A percentile compares a stretch with the other conserved stretches of the same genome.
Evolutionary conservation across 139 green algal species (phyloP).

Genomic region (Chlorella sp.): DNA sequence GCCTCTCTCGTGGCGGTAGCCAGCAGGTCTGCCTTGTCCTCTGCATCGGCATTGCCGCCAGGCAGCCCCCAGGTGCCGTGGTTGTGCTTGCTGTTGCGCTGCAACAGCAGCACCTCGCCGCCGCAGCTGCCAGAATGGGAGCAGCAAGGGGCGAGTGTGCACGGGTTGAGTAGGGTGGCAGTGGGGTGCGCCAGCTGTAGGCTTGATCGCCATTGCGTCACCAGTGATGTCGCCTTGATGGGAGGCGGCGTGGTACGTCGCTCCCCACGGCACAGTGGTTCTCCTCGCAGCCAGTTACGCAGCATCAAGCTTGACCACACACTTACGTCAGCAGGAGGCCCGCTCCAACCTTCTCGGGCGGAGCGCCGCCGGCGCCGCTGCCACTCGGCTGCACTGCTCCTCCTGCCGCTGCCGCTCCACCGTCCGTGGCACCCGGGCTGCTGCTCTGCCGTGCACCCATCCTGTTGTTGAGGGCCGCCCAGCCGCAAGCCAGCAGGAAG

Average conservation of each 20-base stretch:
- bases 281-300: too few relatives aligned
- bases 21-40: slow-evolving; percentile 56
- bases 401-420: background rate
- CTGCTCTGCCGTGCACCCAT: slow-evolving; percentile 12
- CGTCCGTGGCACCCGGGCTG: background rate
- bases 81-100: slow-evolving; percentile 64
- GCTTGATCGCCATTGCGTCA: background rate
- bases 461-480: background rate
- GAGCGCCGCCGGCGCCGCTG: background rate
- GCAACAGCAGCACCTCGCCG: slow-evolving; percentile 61
- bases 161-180: background rate
- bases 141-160: background rate
- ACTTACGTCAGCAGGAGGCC: slow-evolving; percentile 50
- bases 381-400: background rate
- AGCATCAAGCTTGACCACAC: background rate
- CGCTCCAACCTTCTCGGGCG: slow-evolving; percentile 48
- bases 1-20: slow-evolving; percentile 63
- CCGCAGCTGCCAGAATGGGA: slow-evolving; percentile 27
- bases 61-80: slow-evolving; percentile 75
- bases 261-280: too few relatives aligned
- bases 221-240: too few relatives aligned
- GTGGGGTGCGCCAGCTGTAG: background rate
- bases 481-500: background rate
- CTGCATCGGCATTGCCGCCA: slow-evolving; percentile 77
- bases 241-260: too few relatives aligned